phyloP scores from a whole-genome alignment of 2,329 filamentous ascomycete species.

The Cladosporium halotolerans region DNA sequence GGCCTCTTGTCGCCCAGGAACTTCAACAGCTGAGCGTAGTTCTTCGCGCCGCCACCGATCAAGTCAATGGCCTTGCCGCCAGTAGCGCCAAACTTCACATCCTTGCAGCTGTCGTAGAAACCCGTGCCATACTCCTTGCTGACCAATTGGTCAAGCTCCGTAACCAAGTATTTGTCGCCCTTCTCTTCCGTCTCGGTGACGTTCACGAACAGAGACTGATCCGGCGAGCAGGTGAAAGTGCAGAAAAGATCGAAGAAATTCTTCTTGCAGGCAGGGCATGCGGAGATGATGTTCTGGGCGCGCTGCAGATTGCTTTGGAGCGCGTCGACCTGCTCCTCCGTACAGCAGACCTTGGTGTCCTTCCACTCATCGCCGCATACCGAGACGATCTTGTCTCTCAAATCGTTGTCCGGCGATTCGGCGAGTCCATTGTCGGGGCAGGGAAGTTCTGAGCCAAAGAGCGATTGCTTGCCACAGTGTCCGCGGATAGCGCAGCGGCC shows the following conservation, averaged over 20 bases:
- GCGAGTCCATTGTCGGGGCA: conserved; percentile 88
- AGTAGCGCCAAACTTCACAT: conserved; percentile 94
- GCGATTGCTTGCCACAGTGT: conserved; percentile 82
- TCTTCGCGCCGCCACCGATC: conserved; percentile 89
- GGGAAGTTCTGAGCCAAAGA: conserved; percentile 83
- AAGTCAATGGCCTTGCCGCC: conserved; percentile 92
- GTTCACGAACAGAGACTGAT: conserved; percentile 93
- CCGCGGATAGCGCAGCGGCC: conserved; percentile 87
- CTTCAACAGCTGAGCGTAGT: conserved; percentile 79
- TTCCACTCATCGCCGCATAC: conserved; percentile 87
- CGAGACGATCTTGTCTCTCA: conserved; percentile 71
- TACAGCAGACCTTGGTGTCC: conserved; percentile 78
- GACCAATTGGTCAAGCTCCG: conserved; percentile 83
- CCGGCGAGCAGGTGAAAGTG: conserved; percentile 94
- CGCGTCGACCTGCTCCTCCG: conserved; percentile 69
- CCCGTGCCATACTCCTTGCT: conserved; percentile 76
- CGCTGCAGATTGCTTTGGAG: conserved; percentile 80
- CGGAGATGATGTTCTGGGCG: conserved; percentile 81
- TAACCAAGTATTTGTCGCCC: conserved; percentile 61
- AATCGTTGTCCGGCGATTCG: conserved; percentile 61
- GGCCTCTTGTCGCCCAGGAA: conserved; percentile 90
- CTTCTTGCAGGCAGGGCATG: conserved; percentile 92
- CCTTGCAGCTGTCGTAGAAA: conserved; percentile 96
- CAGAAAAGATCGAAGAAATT: conserved; percentile 99
- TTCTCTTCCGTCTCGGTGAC: conserved; percentile 64